Evolutionary conservation across 192 early-diverging fungal species (phyloP).

Genomic region (Coemansia asiatica): DNA sequence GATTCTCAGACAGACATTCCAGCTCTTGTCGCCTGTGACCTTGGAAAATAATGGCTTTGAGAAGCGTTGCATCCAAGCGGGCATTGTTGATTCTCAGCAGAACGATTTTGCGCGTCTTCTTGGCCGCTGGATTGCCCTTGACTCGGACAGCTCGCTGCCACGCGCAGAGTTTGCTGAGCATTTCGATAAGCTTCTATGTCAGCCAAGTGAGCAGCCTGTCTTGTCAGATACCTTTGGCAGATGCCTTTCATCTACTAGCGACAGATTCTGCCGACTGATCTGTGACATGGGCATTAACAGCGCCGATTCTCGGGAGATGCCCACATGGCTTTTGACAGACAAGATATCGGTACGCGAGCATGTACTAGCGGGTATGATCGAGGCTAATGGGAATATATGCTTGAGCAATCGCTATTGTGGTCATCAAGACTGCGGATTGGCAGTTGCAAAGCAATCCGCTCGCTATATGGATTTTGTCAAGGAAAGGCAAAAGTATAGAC

Average conservation of each 20-base stretch:
- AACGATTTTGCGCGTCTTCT: background rate
- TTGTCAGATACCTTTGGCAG: too few species aligned
- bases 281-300: background rate
- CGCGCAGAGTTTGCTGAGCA: background rate
- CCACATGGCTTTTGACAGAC: constrained; percentile 20
- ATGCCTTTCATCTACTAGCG: background rate
- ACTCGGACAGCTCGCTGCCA: background rate
- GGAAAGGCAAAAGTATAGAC: background rate
- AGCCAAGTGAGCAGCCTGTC: too few species aligned
- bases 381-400: background rate
- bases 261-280: background rate
- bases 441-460: background rate
- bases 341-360: constrained; percentile 17
- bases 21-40: constrained; percentile 18
- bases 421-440: background rate
- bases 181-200: background rate
- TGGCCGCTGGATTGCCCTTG: background rate
- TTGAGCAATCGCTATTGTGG: background rate
- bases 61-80: background rate
- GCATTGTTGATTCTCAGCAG: background rate
- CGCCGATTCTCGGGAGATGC: background rate
- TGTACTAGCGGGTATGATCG: constrained; percentile 21
- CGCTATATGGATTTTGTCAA: background rate
- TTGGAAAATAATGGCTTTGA: constrained; percentile 9
- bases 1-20: constrained; percentile 19